phyloP scores from a whole-genome alignment of 805 yeast genomes.

The Metschnikowia kofuensis region DNA sequence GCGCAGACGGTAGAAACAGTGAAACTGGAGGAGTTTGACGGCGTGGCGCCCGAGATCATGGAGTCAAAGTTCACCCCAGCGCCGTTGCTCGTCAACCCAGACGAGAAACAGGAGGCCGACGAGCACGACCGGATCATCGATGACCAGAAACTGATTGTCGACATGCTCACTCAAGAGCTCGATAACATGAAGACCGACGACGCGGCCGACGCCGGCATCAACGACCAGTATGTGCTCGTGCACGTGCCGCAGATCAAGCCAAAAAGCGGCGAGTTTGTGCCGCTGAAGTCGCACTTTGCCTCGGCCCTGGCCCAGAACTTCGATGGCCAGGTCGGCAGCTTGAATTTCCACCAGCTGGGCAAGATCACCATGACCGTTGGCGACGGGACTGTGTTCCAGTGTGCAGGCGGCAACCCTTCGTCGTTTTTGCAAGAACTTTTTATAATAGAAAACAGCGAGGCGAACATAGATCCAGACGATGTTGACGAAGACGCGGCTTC shows the following conservation, averaged over 20 bases:
- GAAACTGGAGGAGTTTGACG: constrained; percentile 32
- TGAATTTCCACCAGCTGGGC: constrained; percentile 83
- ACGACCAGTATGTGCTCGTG: constrained; percentile 33
- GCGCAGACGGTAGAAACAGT: constrained; percentile 19
- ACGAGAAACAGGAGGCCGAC: constrained; percentile 28
- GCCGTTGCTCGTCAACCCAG: constrained; percentile 15
- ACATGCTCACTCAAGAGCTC: constrained; percentile 24
- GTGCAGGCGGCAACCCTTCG: constrained; percentile 67
- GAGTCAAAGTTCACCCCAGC: not conserved
- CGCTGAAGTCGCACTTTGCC: constrained; percentile 12
- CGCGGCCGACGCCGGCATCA: constrained; percentile 1
- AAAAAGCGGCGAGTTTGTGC: not conserved
- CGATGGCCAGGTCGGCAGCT: constrained; percentile 65
- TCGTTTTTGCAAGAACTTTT: constrained; percentile 73
- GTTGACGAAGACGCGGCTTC: constrained; percentile 29
- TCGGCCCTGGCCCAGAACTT: constrained; percentile 9
- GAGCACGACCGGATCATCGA: constrained; percentile 28
- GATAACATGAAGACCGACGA: constrained; percentile 19
- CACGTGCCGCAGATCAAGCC: constrained; percentile 49
- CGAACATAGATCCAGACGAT: constrained; percentile 13
- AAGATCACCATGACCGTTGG: constrained; percentile 74
- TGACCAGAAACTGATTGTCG: constrained; percentile 32
- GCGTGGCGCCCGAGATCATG: constrained; percentile 27
- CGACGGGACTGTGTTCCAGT: constrained; percentile 57
- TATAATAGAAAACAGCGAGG: constrained; percentile 41